Percentiles rank a stretch among this genome's conserved stretches.
Evolutionary conservation across 768 basidiomycete genomes (phyloP).

Genomic region (Rickenella mellea): DNA sequence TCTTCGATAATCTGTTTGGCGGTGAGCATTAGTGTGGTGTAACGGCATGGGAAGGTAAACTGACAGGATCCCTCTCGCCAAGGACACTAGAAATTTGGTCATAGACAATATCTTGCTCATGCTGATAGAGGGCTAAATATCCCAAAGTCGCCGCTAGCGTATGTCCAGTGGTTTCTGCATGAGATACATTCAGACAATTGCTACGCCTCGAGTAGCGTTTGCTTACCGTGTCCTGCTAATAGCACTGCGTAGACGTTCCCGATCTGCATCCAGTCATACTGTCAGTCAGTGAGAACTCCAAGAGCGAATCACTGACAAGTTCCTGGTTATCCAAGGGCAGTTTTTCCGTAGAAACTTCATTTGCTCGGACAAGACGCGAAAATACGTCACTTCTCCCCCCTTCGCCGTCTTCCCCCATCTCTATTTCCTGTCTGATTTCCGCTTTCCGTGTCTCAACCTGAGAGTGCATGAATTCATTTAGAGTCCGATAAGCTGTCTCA

Average conservation of each 20-base stretch:
- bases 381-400: slow-evolving; percentile 5
- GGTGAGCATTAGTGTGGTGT: background rate
- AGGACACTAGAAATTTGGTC: slow-evolving; percentile 19
- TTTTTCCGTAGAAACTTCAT: slow-evolving; percentile 4
- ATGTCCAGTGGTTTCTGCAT: slow-evolving; percentile 23
- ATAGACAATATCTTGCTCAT: slow-evolving; percentile 22
- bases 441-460: background rate
- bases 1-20: slow-evolving; percentile 13
- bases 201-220: background rate
- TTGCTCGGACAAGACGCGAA: slow-evolving; percentile 6
- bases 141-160: slow-evolving; percentile 23
- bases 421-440: background rate
- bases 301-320: slow-evolving; percentile 4
- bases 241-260: slow-evolving; percentile 11
- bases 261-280: slow-evolving; percentile 5
- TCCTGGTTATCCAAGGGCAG: slow-evolving; percentile 5
- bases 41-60: background rate
- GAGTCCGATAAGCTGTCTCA: slow-evolving; percentile 3
- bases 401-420: slow-evolving; percentile 1
- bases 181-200: background rate
- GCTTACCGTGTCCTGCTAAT: slow-evolving; percentile 11
- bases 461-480: slow-evolving; percentile 1
- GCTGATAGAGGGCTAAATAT: slow-evolving; percentile 18
- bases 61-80: slow-evolving; percentile 14
- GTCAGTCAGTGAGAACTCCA: background rate